Percentiles rank a stretch among this genome's conserved stretches.
These are phyloP conservation scores for Santalum album DNA, from an alignment of 164 flowering plant species.

Conservation along the genomic window DNA sequence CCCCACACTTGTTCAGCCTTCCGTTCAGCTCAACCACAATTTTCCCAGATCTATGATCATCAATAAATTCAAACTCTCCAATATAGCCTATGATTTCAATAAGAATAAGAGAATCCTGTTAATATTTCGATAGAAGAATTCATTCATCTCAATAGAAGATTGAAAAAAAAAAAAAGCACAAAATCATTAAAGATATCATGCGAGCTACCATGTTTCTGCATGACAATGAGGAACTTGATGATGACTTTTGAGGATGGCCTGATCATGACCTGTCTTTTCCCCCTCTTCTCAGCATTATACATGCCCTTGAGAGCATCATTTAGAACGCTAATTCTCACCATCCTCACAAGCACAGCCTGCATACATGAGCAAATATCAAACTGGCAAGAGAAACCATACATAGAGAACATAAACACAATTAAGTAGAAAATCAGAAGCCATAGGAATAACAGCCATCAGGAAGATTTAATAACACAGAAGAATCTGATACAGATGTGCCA, in stretches of 20 bases:
- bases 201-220: conserved; percentile 54
- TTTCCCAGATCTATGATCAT: conserved; percentile 60
- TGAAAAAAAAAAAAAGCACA: too few species aligned
- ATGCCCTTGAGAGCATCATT: conserved; percentile 72
- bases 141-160: neutral
- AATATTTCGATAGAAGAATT: too few species aligned
- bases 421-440: too few species aligned
- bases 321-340: conserved; percentile 58
- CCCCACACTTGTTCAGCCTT: conserved; percentile 67
- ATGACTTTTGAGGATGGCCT: conserved; percentile 68
- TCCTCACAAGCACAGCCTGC: conserved; percentile 18
- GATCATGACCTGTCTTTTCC: conserved; percentile 66
- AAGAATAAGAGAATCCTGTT: neutral
- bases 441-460: too few species aligned
- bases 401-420: too few species aligned
- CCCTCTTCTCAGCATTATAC: conserved; percentile 69
- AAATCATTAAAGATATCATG: too few species aligned
- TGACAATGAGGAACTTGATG: conserved; percentile 55
- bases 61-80: conserved; percentile 65
- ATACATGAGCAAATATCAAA: neutral
- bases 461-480: too few species aligned
- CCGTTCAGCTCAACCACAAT: conserved; percentile 66
- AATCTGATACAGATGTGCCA: too few species aligned
- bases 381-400: too few species aligned
- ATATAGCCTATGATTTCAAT: conserved; percentile 35